Base-by-base conservation (phyloP, 78 protist genomes). In the Planoprotostelium fungivorum region DNA sequence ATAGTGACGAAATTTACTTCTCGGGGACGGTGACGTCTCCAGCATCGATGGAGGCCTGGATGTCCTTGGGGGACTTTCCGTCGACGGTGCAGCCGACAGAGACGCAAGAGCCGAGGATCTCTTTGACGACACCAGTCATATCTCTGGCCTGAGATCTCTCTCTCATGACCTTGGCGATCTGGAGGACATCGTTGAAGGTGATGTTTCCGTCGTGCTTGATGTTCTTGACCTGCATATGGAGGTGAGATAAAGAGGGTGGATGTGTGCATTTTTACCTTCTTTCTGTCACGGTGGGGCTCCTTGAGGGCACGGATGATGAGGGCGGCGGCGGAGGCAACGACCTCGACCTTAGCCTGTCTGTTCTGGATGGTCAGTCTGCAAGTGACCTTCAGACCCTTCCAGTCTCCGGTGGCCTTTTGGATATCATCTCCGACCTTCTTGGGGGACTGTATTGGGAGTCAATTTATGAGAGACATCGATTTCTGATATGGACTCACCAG, bases 211-310 rank as follows among this genome's bases (percentile, higher is more conserved):
- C 28, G 97, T 99, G 99, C 91, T 92, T 91, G 89, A 98, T 96
- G 99, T 98, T 97, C 98, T 98, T 98, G n/a, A n/a, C n/a, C n/a
- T n/a, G n/a, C n/a, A n/a, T n/a, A n/a, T n/a, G n/a, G n/a, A n/a
- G n/a, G n/a, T n/a, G n/a, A n/a, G n/a, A n/a, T n/a, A n/a, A n/a
- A n/a, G n/a, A n/a, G n/a, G n/a, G n/a, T n/a, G n/a, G n/a, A n/a
- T n/a, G n/a, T n/a, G n/a, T n/a, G n/a, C n/a, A n/a, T n/a, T n/a
- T n/a, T n/a, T 38, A 86, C 99, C 97, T 99, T 98, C 98, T 98
- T 99, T 89, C 99, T 94, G 95, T 99, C 99, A 37, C 99, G 96
- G 37, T 36, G 91, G 36, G 99, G 99, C 96, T 99, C 99, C 94
- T 99, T 98, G 63, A 99, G 97, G 83, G 99, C 99, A 88, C 91